Evolutionary conservation across 768 basidiomycete genomes (phyloP).

Genomic region (Boletus patriciae): DNA sequence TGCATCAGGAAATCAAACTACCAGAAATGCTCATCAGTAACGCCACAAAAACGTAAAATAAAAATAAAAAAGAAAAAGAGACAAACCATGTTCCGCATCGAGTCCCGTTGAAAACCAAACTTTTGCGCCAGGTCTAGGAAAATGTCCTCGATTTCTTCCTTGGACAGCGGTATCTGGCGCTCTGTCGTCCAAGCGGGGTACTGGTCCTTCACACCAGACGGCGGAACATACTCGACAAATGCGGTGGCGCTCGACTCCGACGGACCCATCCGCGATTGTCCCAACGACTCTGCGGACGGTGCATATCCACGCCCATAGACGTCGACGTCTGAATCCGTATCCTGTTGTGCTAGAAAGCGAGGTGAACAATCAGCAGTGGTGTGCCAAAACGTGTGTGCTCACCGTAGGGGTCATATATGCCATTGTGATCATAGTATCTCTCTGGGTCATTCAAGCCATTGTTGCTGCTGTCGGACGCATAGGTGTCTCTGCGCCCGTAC

Average conservation of each 20-base stretch:
- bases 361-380: constrained; percentile 9
- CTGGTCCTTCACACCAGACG: constrained; percentile 66
- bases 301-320: constrained; percentile 68
- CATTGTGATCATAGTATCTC: constrained; percentile 63
- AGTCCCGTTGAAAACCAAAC: constrained; percentile 96
- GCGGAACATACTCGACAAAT: constrained; percentile 60
- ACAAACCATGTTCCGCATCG: constrained; percentile 90
- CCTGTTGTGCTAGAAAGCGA: constrained; percentile 57
- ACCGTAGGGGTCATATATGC: constrained; percentile 67
- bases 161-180: constrained; percentile 92
- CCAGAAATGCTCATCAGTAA: constrained; percentile 7
- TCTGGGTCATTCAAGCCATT: constrained; percentile 44
- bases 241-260: constrained; percentile 73
- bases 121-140: constrained; percentile 97
- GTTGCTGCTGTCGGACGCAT: constrained; percentile 69
- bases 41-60: background rate
- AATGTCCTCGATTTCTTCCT: constrained; percentile 99
- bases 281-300: constrained; percentile 74
- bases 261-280: constrained; percentile 55
- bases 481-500: constrained; percentile 65
- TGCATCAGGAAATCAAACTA: constrained; percentile 99
- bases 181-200: constrained; percentile 96
- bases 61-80: constrained; percentile 14
- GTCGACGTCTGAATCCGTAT: constrained; percentile 83
- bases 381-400: constrained; percentile 18